A percentile compares a stretch with the other conserved stretches of the same genome.
These are phyloP conservation scores for Penicillium polonicum DNA, from an alignment of 2,329 filamentous ascomycete species.

Conservation along the genomic window DNA sequence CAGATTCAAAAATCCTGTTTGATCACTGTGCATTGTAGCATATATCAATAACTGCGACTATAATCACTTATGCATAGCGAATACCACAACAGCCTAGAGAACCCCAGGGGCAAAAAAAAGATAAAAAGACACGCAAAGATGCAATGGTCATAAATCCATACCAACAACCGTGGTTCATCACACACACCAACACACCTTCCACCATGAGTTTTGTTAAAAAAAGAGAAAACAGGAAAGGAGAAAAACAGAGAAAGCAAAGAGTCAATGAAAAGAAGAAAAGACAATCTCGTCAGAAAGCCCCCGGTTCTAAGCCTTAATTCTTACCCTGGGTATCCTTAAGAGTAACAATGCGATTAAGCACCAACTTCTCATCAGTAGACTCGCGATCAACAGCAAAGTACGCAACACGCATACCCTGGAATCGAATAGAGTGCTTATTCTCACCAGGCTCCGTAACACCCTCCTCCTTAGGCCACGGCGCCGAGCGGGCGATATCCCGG, in stretches of 20 bases:
- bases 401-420: constrained; percentile 87
- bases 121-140: constrained; percentile 12
- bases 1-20: not conserved
- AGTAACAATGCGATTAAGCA: constrained; percentile 88
- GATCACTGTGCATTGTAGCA: not conserved
- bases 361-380: constrained; percentile 72
- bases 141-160: constrained; percentile 22
- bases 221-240: not conserved
- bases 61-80: not conserved
- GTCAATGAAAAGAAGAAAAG: not conserved
- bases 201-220: not conserved
- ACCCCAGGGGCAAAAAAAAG: not conserved
- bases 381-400: constrained; percentile 66
- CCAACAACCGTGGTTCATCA: constrained; percentile 10
- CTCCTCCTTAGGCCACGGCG: constrained; percentile 78
- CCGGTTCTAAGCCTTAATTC: constrained; percentile 19
- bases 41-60: not conserved
- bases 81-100: not conserved
- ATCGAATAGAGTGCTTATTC: constrained; percentile 71
- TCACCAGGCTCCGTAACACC: constrained; percentile 49
- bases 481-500: constrained; percentile 68
- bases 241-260: not conserved
- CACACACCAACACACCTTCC: constrained; percentile 1
- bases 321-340: constrained; percentile 65
- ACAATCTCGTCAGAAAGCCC: not conserved